phyloP scores from a whole-genome alignment of 2,329 filamentous ascomycete genomes.

The Cladobotryum protrusum region DNA sequence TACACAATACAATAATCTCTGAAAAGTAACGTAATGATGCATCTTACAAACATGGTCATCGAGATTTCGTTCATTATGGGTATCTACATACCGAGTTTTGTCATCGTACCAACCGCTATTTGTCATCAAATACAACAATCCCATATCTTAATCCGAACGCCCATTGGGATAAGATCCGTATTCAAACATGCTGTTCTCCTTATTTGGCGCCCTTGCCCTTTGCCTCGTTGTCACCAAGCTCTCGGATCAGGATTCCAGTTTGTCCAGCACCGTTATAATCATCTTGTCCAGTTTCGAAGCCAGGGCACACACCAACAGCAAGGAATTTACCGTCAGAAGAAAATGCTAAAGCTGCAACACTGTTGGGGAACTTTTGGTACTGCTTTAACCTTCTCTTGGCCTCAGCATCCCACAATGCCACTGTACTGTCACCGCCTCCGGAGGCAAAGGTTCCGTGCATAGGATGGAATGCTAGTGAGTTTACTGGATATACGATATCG shows the following conservation, averaged over 20 bases:
- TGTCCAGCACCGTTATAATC: conserved; percentile 67
- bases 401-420: conserved; percentile 89
- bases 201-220: conserved; percentile 74
- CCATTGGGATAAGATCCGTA: conserved; percentile 19
- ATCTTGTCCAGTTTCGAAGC: conserved; percentile 82
- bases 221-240: conserved; percentile 81
- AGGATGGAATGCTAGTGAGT: conserved; percentile 83
- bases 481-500: conserved; percentile 87
- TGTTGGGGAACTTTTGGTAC: conserved; percentile 77
- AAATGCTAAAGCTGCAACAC: conserved; percentile 72
- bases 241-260: conserved; percentile 73
- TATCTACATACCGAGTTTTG: conserved; percentile 26
- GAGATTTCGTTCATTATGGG: conserved; percentile 20
- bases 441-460: conserved; percentile 78
- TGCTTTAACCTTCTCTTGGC: conserved; percentile 85
- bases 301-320: conserved; percentile 75
- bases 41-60: neutral
- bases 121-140: conserved; percentile 20
- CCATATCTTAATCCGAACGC: conserved; percentile 25
- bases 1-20: too few relatives aligned
- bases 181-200: conserved; percentile 12
- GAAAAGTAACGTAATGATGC: neutral
- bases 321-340: conserved; percentile 70
- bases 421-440: conserved; percentile 82
- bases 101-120: conserved; percentile 11